These are phyloP conservation scores for Adansonia gregorii DNA, from an alignment of 441 rosid genomes.

Conservation along the genomic window DNA sequence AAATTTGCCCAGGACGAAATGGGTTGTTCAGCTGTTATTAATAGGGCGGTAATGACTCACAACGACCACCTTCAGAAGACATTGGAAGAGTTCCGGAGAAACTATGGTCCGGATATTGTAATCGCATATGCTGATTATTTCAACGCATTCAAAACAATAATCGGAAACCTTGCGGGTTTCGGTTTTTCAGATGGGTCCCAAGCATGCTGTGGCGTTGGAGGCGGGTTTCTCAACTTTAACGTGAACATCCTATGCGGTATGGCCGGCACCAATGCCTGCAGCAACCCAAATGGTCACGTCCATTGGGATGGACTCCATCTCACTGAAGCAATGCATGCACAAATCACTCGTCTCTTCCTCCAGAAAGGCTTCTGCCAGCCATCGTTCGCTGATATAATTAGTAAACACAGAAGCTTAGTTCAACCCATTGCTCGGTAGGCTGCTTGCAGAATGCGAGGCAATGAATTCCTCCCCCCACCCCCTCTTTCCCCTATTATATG, in stretches of 20 bases:
- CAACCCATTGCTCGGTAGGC: not conserved
- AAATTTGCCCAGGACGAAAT: slow-evolving; percentile 28
- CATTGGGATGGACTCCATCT: slow-evolving; percentile 57
- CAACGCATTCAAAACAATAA: slow-evolving; percentile 42
- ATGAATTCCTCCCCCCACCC: not conserved
- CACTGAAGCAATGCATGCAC: slow-evolving; percentile 45
- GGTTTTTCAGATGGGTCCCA: slow-evolving; percentile 39
- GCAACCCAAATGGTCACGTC: slow-evolving; percentile 28
- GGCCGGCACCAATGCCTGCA: slow-evolving; percentile 33
- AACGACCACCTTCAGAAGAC: slow-evolving; percentile 41
- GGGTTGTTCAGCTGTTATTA: slow-evolving; percentile 42
- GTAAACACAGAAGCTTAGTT: not conserved
- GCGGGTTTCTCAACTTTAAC: slow-evolving; percentile 43
- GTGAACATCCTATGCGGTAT: slow-evolving; percentile 40
- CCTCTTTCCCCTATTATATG: not conserved
- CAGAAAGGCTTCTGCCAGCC: slow-evolving; percentile 38
- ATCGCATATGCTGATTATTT: slow-evolving; percentile 45
- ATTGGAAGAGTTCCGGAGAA: slow-evolving; percentile 27
- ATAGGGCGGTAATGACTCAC: slow-evolving; percentile 35
- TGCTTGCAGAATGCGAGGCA: not conserved
- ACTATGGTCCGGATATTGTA: not conserved
- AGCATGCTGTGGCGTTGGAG: slow-evolving; percentile 51
- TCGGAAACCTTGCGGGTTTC: slow-evolving; percentile 23
- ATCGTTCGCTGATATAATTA: slow-evolving; percentile 26
- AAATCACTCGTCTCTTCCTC: slow-evolving; percentile 36